Evolutionary conservation across 2,329 filamentous ascomycete genomes (phyloP), one percentile per base, ranked within the genome.

Genomic region (Colletotrichum tamarilloi): DNA sequence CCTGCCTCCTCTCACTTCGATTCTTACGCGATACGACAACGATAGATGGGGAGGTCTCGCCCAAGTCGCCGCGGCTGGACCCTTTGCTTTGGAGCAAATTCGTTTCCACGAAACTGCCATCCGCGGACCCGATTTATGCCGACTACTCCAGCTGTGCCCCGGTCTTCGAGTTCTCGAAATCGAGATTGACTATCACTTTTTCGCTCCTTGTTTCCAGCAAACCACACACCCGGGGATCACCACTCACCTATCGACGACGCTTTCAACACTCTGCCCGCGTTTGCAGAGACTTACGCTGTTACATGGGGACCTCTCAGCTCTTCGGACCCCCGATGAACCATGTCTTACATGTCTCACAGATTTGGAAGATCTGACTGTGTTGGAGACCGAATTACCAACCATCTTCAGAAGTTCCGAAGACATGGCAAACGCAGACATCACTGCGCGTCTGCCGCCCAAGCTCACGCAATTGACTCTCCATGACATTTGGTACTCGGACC

Each of bases 11-110:
- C 60, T 63, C n/a, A 28, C 11, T 6, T 63, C 46, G 9, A 28
- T 63, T 7, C 46, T 49, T 28, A 52, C 60, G 19, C 52, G 28
- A 22, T 63, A 28, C 46, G 60, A 63, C 46, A 52, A 42, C 12
- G 52, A 28, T 63, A 28, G 52, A 30, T 63, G 60, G 60, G 60
- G 26, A 53, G 46, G n/a, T 30, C 60, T 63, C 42, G 46, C 19
- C 26, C 11, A 63, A 30, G 32, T 49, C 26, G 26, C 42, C 19
- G 19, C 42, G 8, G 19, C 42, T 49, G 42, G 16, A 49, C 42
- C 42, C 19, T 49, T 49, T 19, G 42, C 42, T 19, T 49, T 49
- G 42, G 42, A 49, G 19, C 42, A 49, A 11, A 49, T 49, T 8
- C 42, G 42, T 19, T 49, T 49, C 19, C 42, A 49, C 42, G 42